Percentiles rank a stretch among this genome's conserved stretches.
Conservation (phyloP, 805 yeast species). For the Saccharomyces paradoxus region DNA sequence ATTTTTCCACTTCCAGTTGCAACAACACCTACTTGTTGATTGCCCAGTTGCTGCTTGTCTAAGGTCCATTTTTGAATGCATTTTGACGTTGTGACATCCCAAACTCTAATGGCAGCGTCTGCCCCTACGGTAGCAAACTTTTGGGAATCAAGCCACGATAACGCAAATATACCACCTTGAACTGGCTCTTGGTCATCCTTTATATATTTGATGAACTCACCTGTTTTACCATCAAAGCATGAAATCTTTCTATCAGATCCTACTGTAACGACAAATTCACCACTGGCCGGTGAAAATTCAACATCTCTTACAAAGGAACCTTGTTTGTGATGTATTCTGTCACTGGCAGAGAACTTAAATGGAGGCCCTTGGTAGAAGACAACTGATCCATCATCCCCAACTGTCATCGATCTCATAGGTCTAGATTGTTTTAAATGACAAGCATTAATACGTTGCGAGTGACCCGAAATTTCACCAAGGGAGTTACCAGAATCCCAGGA, state of each 20-base stretch:
- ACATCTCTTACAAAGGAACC: conserved; percentile 73
- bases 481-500: conserved; percentile 93
- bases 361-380: conserved; percentile 92
- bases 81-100: conserved; percentile 44
- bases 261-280: conserved; percentile 60
- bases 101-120: conserved; percentile 63
- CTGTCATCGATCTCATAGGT: conserved; percentile 91
- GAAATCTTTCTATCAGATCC: conserved; percentile 77
- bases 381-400: conserved; percentile 76
- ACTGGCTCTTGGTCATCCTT: conserved; percentile 39
- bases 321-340: conserved; percentile 58
- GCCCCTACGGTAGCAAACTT: conserved; percentile 76
- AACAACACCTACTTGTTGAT: conserved; percentile 76
- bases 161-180: conserved; percentile 71
- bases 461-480: conserved; percentile 95
- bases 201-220: conserved; percentile 55
- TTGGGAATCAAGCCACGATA: conserved; percentile 53
- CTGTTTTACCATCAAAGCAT: conserved; percentile 80
- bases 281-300: conserved; percentile 66
- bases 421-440: conserved; percentile 77
- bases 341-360: conserved; percentile 70
- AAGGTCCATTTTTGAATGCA: conserved; percentile 44
- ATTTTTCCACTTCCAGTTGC: conserved; percentile 50
- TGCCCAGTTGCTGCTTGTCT: conserved; percentile 35
- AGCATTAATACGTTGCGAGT: conserved; percentile 72